phyloP scores from a whole-genome alignment of 2,329 filamentous ascomycete species.

The Pseudocercospora musae region DNA sequence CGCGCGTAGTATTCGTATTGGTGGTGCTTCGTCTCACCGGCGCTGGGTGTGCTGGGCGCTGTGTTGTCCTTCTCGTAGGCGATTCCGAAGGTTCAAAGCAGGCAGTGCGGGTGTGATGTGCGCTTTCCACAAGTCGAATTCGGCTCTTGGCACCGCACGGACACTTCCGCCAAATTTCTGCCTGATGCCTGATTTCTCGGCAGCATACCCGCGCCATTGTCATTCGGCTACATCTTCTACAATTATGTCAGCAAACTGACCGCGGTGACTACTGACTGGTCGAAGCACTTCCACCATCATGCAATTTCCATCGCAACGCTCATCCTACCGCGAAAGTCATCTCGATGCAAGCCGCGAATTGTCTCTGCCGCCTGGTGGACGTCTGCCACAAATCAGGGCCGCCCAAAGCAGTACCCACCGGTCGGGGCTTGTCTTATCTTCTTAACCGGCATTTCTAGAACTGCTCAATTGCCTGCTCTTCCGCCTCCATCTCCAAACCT shows the following conservation, averaged over 20 bases:
- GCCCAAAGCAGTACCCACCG: background rate
- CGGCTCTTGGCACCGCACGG: background rate
- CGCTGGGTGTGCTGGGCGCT: conserved; percentile 6
- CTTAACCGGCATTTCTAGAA: background rate
- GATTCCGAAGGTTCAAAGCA: background rate
- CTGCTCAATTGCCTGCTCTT: background rate
- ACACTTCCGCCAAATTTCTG: background rate
- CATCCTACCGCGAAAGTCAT: background rate
- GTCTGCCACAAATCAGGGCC: background rate
- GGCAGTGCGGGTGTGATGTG: background rate
- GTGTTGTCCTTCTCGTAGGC: conserved; percentile 1
- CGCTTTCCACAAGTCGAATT: background rate
- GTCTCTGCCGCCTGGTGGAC: background rate
- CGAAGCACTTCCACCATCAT: background rate
- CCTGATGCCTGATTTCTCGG: background rate
- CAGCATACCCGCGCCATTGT: background rate
- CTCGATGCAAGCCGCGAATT: background rate
- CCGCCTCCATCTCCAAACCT: background rate
- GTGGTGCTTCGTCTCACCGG: background rate
- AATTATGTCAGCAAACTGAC: no score
- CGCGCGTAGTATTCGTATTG: background rate
- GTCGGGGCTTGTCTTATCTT: background rate
- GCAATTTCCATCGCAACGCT: background rate
- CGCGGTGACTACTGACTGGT: no score
- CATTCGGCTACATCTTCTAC: background rate